These are phyloP conservation scores for Aschersonia sp. DNA, from an alignment of 2,329 filamentous ascomycete species.

Conservation along the genomic window DNA sequence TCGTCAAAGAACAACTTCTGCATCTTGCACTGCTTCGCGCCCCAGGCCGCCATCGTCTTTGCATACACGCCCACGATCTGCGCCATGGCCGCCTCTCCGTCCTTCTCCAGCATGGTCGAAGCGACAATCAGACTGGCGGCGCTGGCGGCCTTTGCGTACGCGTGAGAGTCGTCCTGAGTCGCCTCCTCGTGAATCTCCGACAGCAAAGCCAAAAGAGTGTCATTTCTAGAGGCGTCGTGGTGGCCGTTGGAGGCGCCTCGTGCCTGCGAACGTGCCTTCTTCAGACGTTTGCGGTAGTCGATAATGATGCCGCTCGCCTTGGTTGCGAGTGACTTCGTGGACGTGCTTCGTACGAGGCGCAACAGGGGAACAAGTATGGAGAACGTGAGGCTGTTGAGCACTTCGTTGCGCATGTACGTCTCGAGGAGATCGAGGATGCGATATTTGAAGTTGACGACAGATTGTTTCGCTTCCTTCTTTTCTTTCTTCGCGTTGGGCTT, in stretches of 20 bases:
- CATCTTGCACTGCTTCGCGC: conserved; percentile 42
- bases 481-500: conserved; percentile 62
- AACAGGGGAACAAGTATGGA: conserved; percentile 62
- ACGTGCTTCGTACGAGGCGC: conserved; percentile 61
- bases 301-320: conserved; percentile 61
- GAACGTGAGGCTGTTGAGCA: conserved; percentile 51
- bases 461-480: conserved; percentile 75
- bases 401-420: conserved; percentile 71
- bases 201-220: conserved; percentile 39
- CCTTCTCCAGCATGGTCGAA: conserved; percentile 41
- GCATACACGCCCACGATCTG: conserved; percentile 50
- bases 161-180: conserved; percentile 46
- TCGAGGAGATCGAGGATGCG: conserved; percentile 78
- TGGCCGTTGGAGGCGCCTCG: conserved; percentile 9
- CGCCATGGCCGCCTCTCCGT: conserved; percentile 33
- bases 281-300: conserved; percentile 53
- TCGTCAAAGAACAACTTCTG: conserved; percentile 54
- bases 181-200: conserved; percentile 55
- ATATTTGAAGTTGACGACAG: conserved; percentile 88
- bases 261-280: conserved; percentile 31
- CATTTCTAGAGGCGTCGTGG: conserved; percentile 20
- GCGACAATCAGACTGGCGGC: conserved; percentile 54
- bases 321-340: conserved; percentile 58
- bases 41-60: conserved; percentile 41
- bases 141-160: conserved; percentile 63